A percentile compares a stretch with the other conserved stretches of the same genome.
These are phyloP conservation scores for Petasospora rhodanensis DNA, from an alignment of 1,139 yeast species.

Conservation along the genomic window DNA sequence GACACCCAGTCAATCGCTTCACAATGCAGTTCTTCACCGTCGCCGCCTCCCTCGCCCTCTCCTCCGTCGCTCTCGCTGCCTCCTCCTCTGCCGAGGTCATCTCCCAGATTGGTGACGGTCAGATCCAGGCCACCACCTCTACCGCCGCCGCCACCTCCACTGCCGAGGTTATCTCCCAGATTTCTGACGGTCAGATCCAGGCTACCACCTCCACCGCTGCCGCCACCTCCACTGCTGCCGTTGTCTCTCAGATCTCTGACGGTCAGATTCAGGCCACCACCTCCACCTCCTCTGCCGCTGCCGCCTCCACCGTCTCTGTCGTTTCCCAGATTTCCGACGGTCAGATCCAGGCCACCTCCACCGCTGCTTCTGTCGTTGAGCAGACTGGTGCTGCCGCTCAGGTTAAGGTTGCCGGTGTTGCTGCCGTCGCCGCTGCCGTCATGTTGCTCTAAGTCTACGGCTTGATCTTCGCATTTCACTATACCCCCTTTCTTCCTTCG, in stretches of 20 bases:
- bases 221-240: constrained; percentile 16
- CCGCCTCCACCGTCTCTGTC: constrained; percentile 14
- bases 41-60: constrained; percentile 9
- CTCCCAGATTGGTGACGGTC: constrained; percentile 10
- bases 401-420: constrained; percentile 19
- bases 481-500: no score
- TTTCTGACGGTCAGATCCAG: constrained; percentile 25
- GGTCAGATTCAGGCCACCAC: constrained; percentile 36
- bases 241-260: constrained; percentile 30
- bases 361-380: constrained; percentile 26
- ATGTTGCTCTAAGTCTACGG: constrained; percentile 15
- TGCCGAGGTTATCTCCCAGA: constrained; percentile 25
- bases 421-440: constrained; percentile 14
- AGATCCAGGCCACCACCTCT: constrained; percentile 2
- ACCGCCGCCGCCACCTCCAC: constrained; percentile 18
- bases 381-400: constrained; percentile 21
- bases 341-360: constrained; percentile 26
- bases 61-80: constrained; percentile 12
- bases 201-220: constrained; percentile 20
- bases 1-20: constrained; percentile 9
- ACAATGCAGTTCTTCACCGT: constrained; percentile 23
- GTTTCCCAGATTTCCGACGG: constrained; percentile 25
- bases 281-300: constrained; percentile 27
- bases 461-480: no score
- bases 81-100: constrained; percentile 15